Evolutionary conservation across 2,329 filamentous ascomycete species (phyloP), one percentile per base, ranked within the genome.

Genomic region (Clarireedia monteithiana): DNA sequence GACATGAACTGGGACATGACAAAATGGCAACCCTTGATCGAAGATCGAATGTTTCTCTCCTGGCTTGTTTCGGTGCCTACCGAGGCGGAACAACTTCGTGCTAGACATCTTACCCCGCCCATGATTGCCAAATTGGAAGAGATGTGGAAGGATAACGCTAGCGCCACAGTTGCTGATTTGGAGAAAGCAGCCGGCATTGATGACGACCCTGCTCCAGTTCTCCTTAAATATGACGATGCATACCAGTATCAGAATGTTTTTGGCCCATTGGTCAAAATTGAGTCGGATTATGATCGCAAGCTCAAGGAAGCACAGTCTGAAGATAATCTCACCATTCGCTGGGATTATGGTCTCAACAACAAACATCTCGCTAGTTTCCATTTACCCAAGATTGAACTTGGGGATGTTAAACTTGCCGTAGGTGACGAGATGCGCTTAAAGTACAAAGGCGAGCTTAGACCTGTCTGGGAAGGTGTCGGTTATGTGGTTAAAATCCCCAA

Each of bases 1-100:
- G 94, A 99, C 68, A 97, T 99, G 91, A 99, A 94, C 71, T 99
- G 94, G 94, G 94, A 99, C 71, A 95, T 91, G 5, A 95, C 92
- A 26, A 85, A 91, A 69, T 99, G 94, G 94, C 91, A 97, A 70
- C 94, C 94, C 12, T 78, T 99, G 57, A 97, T 99, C 62, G 91
- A 96, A 72, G 94, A 99, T 68, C 89, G 94, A 50, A 94, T 91
- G 15, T 99, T 99, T 70, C 74, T 99, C 39, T 81, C 87, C 40
- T 99, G 94, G 94, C 88, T 99, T 24, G 92, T 99, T 6, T 83
- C 85, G 47, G 79, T 88, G 9, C 94, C 94, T 1, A 89, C 88
- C 36, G 95, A 99, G 68, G 89, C 94, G 64, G 94, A 99, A 73
- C 94, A 97, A 73, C 85, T 99, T 59, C 90, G 94, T 57, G 94